phyloP scores from a whole-genome alignment of 768 basidiomycete species.

The Amanita inopinata region DNA sequence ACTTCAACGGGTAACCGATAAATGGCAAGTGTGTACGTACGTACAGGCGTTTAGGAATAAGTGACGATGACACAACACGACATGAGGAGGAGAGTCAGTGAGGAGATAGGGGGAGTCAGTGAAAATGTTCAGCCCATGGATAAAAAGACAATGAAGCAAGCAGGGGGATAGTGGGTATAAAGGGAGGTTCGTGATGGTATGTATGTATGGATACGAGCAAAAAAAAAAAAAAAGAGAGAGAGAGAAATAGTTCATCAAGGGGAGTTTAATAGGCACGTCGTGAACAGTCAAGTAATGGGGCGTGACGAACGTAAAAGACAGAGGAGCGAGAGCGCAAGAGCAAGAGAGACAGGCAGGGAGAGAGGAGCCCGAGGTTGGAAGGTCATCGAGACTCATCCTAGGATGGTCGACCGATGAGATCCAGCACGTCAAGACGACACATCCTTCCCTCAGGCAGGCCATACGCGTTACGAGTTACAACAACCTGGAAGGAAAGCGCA shows the following conservation, averaged over 20 bases:
- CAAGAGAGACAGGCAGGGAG: too few species aligned
- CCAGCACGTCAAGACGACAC: constrained; percentile 29
- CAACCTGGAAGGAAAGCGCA: constrained; percentile 6
- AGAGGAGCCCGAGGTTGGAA: constrained; percentile 16
- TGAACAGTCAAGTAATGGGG: constrained; percentile 12
- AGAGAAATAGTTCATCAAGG: constrained; percentile 14
- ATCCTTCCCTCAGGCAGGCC: constrained; percentile 16
- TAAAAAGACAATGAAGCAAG: background rate
- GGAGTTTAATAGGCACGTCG: constrained; percentile 6
- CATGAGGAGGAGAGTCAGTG: too few species aligned
- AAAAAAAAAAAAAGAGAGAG: background rate
- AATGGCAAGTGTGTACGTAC: constrained; percentile 9
- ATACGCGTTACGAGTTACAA: background rate
- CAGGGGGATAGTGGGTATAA: constrained; percentile 1
- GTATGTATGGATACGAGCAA: constrained; percentile 11
- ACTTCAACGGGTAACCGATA: constrained; percentile 1
- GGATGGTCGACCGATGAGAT: constrained; percentile 21
- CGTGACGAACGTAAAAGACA: constrained; percentile 16
- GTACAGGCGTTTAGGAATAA: constrained; percentile 9
- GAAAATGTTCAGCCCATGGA: background rate
- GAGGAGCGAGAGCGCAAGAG: constrained; percentile 7
- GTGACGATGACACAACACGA: constrained; percentile 1
- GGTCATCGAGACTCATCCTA: constrained; percentile 31
- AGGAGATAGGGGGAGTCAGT: background rate
- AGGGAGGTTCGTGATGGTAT: constrained; percentile 9